These are phyloP conservation scores for Lachnellula hyalina DNA, from an alignment of 2,329 filamentous ascomycete species.

Conservation along the genomic window DNA sequence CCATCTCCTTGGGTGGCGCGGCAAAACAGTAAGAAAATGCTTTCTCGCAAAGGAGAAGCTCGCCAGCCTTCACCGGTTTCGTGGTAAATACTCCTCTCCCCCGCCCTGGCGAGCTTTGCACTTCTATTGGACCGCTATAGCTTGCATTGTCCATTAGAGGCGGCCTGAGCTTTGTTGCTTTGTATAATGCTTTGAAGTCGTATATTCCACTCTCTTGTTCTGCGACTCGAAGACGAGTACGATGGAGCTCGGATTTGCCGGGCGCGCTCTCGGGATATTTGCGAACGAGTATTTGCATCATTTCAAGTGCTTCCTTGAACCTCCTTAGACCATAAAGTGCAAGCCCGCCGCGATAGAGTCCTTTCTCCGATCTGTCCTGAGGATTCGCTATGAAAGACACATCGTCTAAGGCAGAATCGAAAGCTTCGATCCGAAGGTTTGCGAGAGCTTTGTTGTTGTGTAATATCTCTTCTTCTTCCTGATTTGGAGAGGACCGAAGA, in stretches of 20 bases:
- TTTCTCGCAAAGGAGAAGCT: slow-evolving; percentile 1
- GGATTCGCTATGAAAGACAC: slow-evolving; percentile 24
- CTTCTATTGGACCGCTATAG: background rate
- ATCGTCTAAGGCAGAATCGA: slow-evolving; percentile 28
- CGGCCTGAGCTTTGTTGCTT: background rate
- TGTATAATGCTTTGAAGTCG: slow-evolving; percentile 1
- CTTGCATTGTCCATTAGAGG: background rate
- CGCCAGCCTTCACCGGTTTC: background rate
- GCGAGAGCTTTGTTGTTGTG: slow-evolving; percentile 34
- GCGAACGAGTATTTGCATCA: background rate
- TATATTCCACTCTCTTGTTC: slow-evolving; percentile 1
- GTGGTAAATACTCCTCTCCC: background rate
- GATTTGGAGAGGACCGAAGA: slow-evolving; percentile 19
- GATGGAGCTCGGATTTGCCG: background rate
- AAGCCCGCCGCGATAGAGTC: slow-evolving; percentile 7
- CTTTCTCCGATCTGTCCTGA: slow-evolving; percentile 19
- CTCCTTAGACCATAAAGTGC: slow-evolving; percentile 7
- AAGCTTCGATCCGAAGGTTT: slow-evolving; percentile 29
- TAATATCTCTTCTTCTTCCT: slow-evolving; percentile 27
- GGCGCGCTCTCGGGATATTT: background rate
- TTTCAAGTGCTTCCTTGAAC: slow-evolving; percentile 1
- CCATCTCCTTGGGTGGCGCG: background rate
- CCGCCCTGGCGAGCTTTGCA: background rate
- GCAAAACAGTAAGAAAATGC: background rate
- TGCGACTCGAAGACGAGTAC: background rate